Base-by-base conservation (phyloP, 208 protist species). In the Angomonas deanei region DNA sequence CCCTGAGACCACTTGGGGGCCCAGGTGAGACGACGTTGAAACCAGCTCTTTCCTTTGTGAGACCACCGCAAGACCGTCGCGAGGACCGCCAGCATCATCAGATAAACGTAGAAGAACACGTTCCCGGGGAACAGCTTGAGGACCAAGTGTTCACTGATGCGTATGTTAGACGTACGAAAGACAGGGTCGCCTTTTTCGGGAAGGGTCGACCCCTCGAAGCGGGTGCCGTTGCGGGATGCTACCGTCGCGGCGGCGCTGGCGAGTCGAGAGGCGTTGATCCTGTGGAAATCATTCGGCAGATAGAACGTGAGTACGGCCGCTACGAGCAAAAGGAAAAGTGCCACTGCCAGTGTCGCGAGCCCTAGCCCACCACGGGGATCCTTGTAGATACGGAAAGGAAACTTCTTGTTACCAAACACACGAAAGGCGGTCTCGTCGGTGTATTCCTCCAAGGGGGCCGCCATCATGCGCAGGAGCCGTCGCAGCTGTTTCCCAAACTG, bases 61-160 rank as follows among this genome's bases (percentile, higher is more conserved):
- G 61, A 69, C 50, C 54, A 62, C 36, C 74, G 70, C 58, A 84
- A 34, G 19, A 71, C 52, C n/a, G 63, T 72, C 36, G 63, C 50
- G 1, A 62, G 39, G 4, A 82, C 38, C 11, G 76, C 36, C 26
- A 73, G 19, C 5, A 70, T 2, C 3, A 80, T 32, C 21, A 84
- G 46, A 47, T 79, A 90, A n/a, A 36, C 55, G 52, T 76, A 90
- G 54, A 86, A 86, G 62, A 90, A 78, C 4, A 86, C 39, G 60
- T 86, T 90, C 60, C 74, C 72, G 26, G 83, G 83, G 55, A 73
- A 90, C 31, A 84, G 34, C 53, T 90, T 90, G 53, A 90, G 64
- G 10, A 68, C 61, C 28, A 80, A 23, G 27, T 58, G 11, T 0
- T 73, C 56, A 4, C 64, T 74, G 32, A 72, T 27, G 24, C 56